Evolutionary conservation across 495 filamentous ascomycete genomes (phyloP), one percentile per base, ranked within the genome.

Genomic region (Aspergillus heteromorphus): DNA sequence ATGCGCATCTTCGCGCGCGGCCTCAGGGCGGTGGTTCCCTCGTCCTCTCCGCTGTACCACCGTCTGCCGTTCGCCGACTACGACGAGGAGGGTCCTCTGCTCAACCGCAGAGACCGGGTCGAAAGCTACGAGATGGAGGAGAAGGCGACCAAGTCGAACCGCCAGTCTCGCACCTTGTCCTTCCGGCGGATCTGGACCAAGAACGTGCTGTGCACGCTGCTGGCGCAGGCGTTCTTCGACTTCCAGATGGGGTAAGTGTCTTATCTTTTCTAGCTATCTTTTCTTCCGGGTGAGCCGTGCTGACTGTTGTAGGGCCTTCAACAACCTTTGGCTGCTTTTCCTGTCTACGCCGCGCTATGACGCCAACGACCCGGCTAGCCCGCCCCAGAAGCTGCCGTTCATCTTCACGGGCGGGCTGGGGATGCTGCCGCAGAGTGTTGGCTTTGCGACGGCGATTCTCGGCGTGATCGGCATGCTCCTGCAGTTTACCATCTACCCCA

Each of bases 281-380:
- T 11, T 17, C 16, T 11, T 21, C 27, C n/a, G 14, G 18, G 40
- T 23, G 21, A 2, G 19, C 10, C 16, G 23, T 4, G 19, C 57
- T 55, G 16, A 51, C 20, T 7, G 3, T 19, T 20, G 19, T 41
- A 69, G 86, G 55, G 88, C 88, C 40, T 93, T 92, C 77, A 89
- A 89, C 68, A 87, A 84, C 47, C 78, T 92, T 42, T 92, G 87
- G 88, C 87, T 88, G 55, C 78, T 89, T 53, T 92, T 91, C 76
- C 84, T 95, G 54, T 89, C 87, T 0, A 88, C 89, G 0, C 86
- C 89, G 0, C 87, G 88, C 30, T 85, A 84, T 58, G 78, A 87
- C 55, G 55, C 73, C 11, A 69, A 71, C 34, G 66, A 77, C 53
- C 67, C 77, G 6, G 60, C 64, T 27, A 68, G 67, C 43, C 73